Percentiles rank a stretch among this genome's conserved stretches.
phyloP scores from a whole-genome alignment of 768 basidiomycete genomes.

The Exsudoporus frostii region DNA sequence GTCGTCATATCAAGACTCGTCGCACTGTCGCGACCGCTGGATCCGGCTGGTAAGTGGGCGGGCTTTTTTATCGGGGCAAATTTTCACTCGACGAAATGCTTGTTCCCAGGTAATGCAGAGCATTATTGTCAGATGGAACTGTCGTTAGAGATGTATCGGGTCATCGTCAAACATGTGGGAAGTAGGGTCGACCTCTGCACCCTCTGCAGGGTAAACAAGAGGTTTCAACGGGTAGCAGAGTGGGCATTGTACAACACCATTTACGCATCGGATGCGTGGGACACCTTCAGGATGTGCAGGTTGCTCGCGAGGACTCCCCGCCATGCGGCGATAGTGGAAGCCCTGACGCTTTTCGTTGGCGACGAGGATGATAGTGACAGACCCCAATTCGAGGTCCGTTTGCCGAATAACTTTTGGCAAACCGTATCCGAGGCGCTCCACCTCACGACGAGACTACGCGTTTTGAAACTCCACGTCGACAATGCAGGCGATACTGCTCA shows the following conservation, averaged over 20 bases:
- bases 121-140: constrained; percentile 48
- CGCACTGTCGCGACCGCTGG: not conserved
- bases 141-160: constrained; percentile 56
- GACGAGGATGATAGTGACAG: constrained; percentile 20
- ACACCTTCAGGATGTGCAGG: constrained; percentile 44
- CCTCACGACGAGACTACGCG: constrained; percentile 44
- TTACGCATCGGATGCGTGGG: constrained; percentile 39
- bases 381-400: not conserved
- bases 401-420: constrained; percentile 47
- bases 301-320: constrained; percentile 46
- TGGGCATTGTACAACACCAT: constrained; percentile 59
- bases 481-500: constrained; percentile 23
- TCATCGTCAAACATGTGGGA: constrained; percentile 51
- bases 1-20: not conserved
- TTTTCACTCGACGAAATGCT: not conserved
- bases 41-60: constrained; percentile 8
- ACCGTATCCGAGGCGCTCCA: constrained; percentile 48
- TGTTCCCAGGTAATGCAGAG: constrained; percentile 34
- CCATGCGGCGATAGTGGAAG: constrained; percentile 50
- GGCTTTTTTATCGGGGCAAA: not conserved
- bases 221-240: constrained; percentile 54
- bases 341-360: constrained; percentile 47
- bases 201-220: constrained; percentile 57
- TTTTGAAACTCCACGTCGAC: constrained; percentile 48
- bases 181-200: constrained; percentile 52